A percentile compares a stretch with the other conserved stretches of the same genome.
Conservation (phyloP, 106 monocot species). For the Phalaenopsis aphrodite region DNA sequence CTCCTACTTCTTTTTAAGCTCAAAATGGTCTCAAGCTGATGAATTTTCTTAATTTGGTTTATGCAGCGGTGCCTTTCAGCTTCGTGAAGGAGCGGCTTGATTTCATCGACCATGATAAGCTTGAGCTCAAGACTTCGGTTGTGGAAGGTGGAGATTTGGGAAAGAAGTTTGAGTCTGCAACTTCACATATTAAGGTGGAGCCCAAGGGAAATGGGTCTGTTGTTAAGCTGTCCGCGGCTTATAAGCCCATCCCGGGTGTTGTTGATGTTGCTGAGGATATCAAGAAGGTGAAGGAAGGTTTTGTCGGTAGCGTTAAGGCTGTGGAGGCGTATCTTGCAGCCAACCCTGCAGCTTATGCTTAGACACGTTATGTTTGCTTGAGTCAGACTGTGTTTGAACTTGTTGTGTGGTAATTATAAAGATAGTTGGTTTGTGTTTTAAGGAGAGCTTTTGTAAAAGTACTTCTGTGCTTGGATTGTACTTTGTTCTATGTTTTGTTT, state of each 20-base stretch:
- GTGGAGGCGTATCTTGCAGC: neutral
- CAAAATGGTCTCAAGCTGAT: too few relatives aligned
- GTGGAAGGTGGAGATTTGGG: constrained; percentile 13
- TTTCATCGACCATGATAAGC: constrained; percentile 13
- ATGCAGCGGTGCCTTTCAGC: constrained; percentile 11
- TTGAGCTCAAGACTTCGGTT: constrained; percentile 2
- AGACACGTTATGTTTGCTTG: neutral
- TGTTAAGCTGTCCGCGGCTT: neutral
- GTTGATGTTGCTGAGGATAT: neutral
- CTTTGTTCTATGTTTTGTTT: too few relatives aligned
- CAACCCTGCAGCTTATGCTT: neutral
- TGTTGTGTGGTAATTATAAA: too few relatives aligned
- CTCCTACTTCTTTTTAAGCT: neutral
- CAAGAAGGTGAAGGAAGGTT: neutral
- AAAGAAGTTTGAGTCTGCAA: constrained; percentile 13
- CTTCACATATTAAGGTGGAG: constrained; percentile 12
- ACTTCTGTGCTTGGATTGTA: too few relatives aligned
- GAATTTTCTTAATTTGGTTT: too few relatives aligned
- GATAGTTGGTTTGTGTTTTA: too few relatives aligned
- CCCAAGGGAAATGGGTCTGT: constrained; percentile 1
- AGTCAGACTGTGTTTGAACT: too few relatives aligned
- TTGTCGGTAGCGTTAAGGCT: neutral
- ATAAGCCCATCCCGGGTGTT: neutral
- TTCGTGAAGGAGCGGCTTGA: constrained; percentile 14
- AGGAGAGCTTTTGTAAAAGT: too few relatives aligned